Percentiles rank a stretch among this genome's conserved stretches.
Evolutionary conservation across 495 filamentous ascomycete species (phyloP).

Genomic region (Annulohypoxylon bovei): DNA sequence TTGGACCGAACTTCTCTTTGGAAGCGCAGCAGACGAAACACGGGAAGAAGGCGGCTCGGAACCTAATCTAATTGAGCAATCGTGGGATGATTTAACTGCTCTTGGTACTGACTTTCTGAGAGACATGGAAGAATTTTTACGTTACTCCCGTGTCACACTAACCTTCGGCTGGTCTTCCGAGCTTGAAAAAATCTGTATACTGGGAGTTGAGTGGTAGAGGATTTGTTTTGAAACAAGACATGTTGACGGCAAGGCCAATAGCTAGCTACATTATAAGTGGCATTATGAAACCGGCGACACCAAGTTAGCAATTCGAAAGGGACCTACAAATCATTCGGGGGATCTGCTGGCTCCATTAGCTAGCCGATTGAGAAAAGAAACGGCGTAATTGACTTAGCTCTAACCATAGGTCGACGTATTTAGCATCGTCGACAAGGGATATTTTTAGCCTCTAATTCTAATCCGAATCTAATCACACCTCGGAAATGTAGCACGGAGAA

Average conservation of each 20-base stretch:
- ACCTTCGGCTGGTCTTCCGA: slow-evolving; percentile 63
- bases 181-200: slow-evolving; percentile 58
- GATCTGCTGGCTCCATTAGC: background rate
- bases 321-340: background rate
- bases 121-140: slow-evolving; percentile 59
- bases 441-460: no score
- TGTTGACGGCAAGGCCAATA: background rate
- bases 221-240: background rate
- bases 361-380: background rate
- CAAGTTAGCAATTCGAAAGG: background rate
- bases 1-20: slow-evolving; percentile 64
- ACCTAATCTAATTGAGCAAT: slow-evolving; percentile 26
- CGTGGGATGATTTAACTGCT: slow-evolving; percentile 49
- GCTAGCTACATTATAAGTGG: background rate
- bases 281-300: background rate
- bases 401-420: background rate
- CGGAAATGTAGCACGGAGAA: slow-evolving; percentile 4
- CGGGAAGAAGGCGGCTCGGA: background rate
- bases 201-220: slow-evolving; percentile 57
- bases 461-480: background rate
- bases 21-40: slow-evolving; percentile 33
- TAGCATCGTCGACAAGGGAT: background rate
- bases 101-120: slow-evolving; percentile 51
- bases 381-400: background rate
- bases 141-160: slow-evolving; percentile 62